Evolutionary conservation across 2,329 filamentous ascomycete species (phyloP), one percentile per base, ranked within the genome.

Genomic region (Clathrospora elynae): DNA sequence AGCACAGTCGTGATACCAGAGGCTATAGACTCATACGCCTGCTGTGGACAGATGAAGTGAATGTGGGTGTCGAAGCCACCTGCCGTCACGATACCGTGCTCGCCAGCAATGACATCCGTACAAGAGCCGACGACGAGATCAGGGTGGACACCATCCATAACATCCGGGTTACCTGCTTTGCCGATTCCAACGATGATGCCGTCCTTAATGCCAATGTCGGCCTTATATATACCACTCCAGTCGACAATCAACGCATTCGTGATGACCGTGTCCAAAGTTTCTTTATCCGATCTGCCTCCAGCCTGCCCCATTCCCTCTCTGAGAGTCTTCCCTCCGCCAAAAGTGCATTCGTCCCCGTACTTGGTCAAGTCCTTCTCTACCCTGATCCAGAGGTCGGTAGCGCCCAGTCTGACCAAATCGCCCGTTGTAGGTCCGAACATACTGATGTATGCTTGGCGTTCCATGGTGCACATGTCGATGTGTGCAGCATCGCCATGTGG

Each of bases 281-380:
- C 84, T 2, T 78, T 75, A 59, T 92, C 86, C 0, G 80, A 72
- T 29, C 88, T 79, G 4, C 89, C 91, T 16, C 85, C 86, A 4
- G 90, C 88, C 74, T 96, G 91, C 3, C 91, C 92, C 91, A 97
- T 97, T 20, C 92, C 92, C 69, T 97, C 92, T 49, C 92, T 82
- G 45, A 97, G 74, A 24, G 90, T 93, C 78, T 97, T 97, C 32
- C 92, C 92, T 30, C 92, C 92, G 11, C 92, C 92, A 70, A 97
- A 97, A 53, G 90, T 87, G 68, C 91, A 96, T 73, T 97, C 92
- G 52, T 97, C 92, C 6, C 92, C 92, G 65, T 95, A 95, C 4
- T 77, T 75, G 0, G 91, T 92, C 59, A 86, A 75, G 64, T 97
- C 92, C 50, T 84, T 86, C 73, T 97, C 92, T 5, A 97, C 88